These are phyloP conservation scores for Beauveria scarabaeidicola DNA, from an alignment of 2,329 filamentous ascomycete genomes.

Conservation along the genomic window DNA sequence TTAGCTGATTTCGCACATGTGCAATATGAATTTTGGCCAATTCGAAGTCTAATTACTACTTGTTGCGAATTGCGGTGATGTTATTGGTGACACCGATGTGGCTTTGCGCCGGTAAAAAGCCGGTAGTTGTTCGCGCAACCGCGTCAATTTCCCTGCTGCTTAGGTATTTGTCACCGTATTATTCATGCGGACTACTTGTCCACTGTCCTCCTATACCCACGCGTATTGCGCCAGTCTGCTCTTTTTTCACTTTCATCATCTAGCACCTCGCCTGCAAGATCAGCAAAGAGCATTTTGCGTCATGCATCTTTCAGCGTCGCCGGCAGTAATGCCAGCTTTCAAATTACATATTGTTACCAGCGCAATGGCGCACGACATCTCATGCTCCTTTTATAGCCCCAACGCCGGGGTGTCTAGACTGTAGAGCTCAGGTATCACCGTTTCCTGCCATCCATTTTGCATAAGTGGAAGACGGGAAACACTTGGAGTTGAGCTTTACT, in stretches of 20 bases:
- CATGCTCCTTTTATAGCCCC: constrained; percentile 35
- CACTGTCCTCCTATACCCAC: neutral
- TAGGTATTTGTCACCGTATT: too few species aligned
- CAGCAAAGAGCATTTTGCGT: neutral
- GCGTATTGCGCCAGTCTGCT: neutral
- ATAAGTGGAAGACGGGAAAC: constrained; percentile 16
- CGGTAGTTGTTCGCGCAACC: neutral
- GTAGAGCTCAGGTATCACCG: constrained; percentile 24
- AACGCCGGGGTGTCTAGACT: constrained; percentile 40
- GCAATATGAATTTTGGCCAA: neutral
- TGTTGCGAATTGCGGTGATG: neutral
- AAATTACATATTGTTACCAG: neutral
- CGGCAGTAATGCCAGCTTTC: neutral
- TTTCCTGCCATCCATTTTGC: constrained; percentile 18
- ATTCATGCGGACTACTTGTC: too few species aligned
- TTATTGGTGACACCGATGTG: neutral
- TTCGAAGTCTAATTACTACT: neutral
- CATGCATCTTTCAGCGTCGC: neutral
- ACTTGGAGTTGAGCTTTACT: neutral
- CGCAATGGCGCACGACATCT: constrained; percentile 13
- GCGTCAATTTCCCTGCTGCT: neutral
- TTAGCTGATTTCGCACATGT: neutral
- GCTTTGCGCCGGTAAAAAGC: constrained; percentile 3
- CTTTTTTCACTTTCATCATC: neutral
- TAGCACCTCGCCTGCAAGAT: neutral